These are phyloP conservation scores for Stemphylium vesicarium DNA, from an alignment of 2,329 filamentous ascomycete genomes.

Conservation along the genomic window DNA sequence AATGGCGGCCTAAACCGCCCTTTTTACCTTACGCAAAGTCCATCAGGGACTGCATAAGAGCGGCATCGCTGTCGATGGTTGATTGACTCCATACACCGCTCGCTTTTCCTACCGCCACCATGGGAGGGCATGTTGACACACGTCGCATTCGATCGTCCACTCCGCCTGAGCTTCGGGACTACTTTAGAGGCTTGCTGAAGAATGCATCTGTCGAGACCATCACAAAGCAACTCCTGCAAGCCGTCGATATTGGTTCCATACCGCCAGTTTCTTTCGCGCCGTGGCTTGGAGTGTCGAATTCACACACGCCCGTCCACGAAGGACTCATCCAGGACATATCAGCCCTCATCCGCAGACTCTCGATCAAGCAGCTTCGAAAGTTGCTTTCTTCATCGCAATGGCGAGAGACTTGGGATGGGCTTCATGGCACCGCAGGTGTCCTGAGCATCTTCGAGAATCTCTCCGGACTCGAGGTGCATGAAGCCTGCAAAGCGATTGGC, in stretches of 20 bases:
- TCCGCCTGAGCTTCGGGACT: constrained; percentile 9
- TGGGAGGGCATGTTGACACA: constrained; percentile 6
- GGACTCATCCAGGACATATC: constrained; percentile 36
- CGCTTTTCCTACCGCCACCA: background rate
- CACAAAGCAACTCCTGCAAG: constrained; percentile 14
- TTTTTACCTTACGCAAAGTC: background rate
- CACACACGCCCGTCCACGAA: constrained; percentile 19
- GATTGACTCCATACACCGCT: too few relatives aligned
- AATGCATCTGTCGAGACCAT: constrained; percentile 1
- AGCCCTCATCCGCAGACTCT: constrained; percentile 23
- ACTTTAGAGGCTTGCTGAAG: constrained; percentile 4
- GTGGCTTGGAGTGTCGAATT: constrained; percentile 35
- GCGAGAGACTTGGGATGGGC: constrained; percentile 33
- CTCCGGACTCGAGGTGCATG: constrained; percentile 33
- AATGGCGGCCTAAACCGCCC: background rate
- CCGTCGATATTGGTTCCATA: constrained; percentile 26
- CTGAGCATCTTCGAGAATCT: constrained; percentile 29
- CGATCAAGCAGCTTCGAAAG: constrained; percentile 29
- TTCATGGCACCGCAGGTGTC: constrained; percentile 38
- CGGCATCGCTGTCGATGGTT: too few relatives aligned
- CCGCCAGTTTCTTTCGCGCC: constrained; percentile 23
- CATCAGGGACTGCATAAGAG: too few relatives aligned
- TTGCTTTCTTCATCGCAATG: constrained; percentile 25
- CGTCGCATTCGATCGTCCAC: constrained; percentile 12
- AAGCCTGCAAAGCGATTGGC: constrained; percentile 26